These are phyloP conservation scores for Mortierella sp. DNA, from an alignment of 371 early-diverging fungal species.

Conservation along the genomic window DNA sequence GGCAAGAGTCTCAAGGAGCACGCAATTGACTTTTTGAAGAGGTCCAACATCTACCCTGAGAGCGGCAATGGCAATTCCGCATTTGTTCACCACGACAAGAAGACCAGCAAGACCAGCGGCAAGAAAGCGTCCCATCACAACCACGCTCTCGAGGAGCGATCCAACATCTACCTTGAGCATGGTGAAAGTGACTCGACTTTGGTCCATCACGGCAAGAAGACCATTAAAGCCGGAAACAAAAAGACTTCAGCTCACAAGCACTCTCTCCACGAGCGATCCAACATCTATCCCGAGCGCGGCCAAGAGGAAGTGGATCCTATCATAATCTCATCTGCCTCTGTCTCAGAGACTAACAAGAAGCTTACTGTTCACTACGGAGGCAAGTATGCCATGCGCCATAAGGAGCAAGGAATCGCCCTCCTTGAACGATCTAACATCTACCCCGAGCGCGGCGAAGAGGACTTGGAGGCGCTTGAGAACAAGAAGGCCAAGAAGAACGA, in stretches of 20 bases:
- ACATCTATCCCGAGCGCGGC: neutral
- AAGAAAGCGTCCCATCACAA: too few relatives aligned
- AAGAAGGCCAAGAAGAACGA: conserved; percentile 23
- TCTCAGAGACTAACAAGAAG: neutral
- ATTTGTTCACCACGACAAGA: neutral
- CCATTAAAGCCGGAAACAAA: neutral
- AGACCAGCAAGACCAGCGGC: too few relatives aligned
- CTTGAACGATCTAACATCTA: conserved; percentile 27
- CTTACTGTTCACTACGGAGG: neutral
- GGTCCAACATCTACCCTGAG: neutral
- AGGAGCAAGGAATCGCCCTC: neutral
- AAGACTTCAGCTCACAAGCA: neutral
- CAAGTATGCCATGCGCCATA: conserved; percentile 8
- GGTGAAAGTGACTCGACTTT: neutral
- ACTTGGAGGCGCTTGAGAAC: neutral
- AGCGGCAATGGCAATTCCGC: neutral
- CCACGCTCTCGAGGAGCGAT: neutral
- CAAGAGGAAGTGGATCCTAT: neutral
- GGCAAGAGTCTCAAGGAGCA: neutral
- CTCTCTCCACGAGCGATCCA: conserved; percentile 1
- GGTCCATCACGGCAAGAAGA: neutral
- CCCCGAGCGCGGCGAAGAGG: conserved; percentile 21
- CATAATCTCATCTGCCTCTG: neutral
- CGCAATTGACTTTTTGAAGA: conserved; percentile 8
- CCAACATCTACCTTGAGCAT: neutral